Base-by-base conservation (phyloP, 345 rosid species). In the Boechera divaricarpa region DNA sequence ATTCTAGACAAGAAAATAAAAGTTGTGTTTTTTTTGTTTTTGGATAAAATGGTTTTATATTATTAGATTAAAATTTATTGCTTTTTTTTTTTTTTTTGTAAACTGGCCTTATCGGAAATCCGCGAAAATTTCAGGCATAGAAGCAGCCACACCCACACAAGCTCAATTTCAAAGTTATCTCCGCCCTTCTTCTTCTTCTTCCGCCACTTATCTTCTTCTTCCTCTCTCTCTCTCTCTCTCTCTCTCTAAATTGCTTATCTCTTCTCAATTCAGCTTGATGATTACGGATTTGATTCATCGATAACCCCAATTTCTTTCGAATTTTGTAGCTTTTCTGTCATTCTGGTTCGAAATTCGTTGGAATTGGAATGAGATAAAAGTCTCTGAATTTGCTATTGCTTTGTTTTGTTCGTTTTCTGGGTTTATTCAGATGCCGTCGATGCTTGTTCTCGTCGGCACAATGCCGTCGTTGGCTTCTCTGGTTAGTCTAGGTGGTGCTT, bases 381-480 rank as follows among this genome's bases (percentile, higher is more conserved):
- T 10, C 44, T 62, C 47, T 62, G 73, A 75, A 66, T 59, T 77
- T 48, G 77, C 63, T 38, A 9, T 63, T 13, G 32, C 7, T 73
- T 59, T 59, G 29, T 38, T 68, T 65, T 0, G 4, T 72, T 48
- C 54, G 53, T 73, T 44, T 18, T 54, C 69, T 61, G 63, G 64
- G 38, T 69, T 78, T 51, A 53, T 67, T 15, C 11, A 45, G 80
- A 80, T 79, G 93, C 83, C 75, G 53, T 86, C 87, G 58, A 88
- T 85, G 88, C 82, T 90, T 58, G 88, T 91, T 54, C 85, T 89
- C 54, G 90, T 88, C 16, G 98, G 97, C 59, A 84, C 87, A 78
- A 87, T 90, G 93, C 91, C 97, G 63, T 87, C 98, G 54, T 65
- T 86, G 55, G 92, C 92, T 79, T 90, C 96, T 21, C 80, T 85